Evolutionary conservation across 805 yeast species (phyloP), one percentile per base, ranked within the genome.

Genomic region (Millerozyma acaciae): DNA sequence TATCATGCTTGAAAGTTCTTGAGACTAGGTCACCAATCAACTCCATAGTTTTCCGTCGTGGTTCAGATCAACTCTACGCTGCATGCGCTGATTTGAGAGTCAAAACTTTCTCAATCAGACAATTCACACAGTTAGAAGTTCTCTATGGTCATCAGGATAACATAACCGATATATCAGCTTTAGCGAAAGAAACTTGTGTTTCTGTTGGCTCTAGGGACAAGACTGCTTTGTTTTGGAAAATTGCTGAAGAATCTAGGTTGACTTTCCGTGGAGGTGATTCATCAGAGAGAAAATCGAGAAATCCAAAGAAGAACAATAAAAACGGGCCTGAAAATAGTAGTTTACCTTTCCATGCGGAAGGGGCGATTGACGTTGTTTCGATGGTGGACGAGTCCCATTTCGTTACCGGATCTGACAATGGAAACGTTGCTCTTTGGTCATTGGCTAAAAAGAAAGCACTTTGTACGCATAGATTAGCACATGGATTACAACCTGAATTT

Each of bases 201-300:
- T 86, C 95, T 16, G 97, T 90, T 20, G 98, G 98, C 12, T 73
- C 95, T 3, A 77, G 97, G 48, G 98, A 93, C 61, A 80, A 94
- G 50, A 85, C 96, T 4, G 96, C 90, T 7, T 83, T 94, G 81
- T 68, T 85, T 48, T 93, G 98, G 98, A 93, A 93, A 57, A 87
- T 93, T 44, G 78, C 95, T 16, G 98, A 93, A 50, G 98, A 93
- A 62, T 79, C 95, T 1, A 77, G 97, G 53, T 73, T 93, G 49
- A 88, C 96, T 0, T 90, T 90, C 57, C 75, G 96, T 53, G 96
- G 95, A 40, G 95, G 94, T 38, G 96, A 87, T 50, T 60, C 59
- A 10, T 65, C 57, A 30, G 76, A 62, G 46, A 68, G 57, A 57
- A 57, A 51, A 42, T 60, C 48, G 44, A 61, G 44, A 61, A 64